Evolutionary conservation across 2,329 filamentous ascomycete genomes (phyloP).

Genomic region (Colletotrichum noveboracense): DNA sequence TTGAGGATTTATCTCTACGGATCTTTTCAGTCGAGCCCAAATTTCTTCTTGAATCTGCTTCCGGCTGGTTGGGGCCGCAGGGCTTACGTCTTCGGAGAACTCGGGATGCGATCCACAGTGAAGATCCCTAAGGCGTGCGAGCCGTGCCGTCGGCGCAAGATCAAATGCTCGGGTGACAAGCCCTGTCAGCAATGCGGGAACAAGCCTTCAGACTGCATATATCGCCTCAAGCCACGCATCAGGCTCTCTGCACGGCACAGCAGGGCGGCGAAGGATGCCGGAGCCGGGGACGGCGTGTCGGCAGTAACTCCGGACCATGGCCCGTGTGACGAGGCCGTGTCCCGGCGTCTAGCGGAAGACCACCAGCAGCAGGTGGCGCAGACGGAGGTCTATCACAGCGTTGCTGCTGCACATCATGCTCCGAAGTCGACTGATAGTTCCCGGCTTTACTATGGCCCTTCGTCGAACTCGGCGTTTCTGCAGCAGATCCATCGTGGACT

Average conservation of each 20-base stretch:
- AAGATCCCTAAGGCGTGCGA: constrained; percentile 27
- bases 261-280: constrained; percentile 41
- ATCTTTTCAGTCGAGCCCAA: background rate
- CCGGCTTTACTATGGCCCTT: constrained; percentile 32
- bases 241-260: constrained; percentile 29
- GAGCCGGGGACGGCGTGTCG: background rate
- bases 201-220: constrained; percentile 20
- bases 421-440: constrained; percentile 27
- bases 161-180: constrained; percentile 23
- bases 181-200: constrained; percentile 22
- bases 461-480: constrained; percentile 33
- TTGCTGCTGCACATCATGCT: constrained; percentile 24
- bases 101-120: constrained; percentile 4
- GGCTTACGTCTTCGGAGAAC: background rate
- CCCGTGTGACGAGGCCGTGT: background rate
- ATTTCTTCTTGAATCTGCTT: background rate
- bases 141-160: constrained; percentile 25
- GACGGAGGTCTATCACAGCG: constrained; percentile 25
- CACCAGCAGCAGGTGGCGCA: constrained; percentile 39
- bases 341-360: background rate
- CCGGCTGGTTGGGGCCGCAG: background rate
- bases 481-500: constrained; percentile 33
- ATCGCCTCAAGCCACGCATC: constrained; percentile 22
- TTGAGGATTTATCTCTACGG: constrained; percentile 1
- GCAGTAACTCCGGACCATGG: background rate